Evolutionary conservation across 306 rosid genomes (phyloP), one percentile per base, ranked within the genome.

Genomic region (Mimosa pudica): DNA sequence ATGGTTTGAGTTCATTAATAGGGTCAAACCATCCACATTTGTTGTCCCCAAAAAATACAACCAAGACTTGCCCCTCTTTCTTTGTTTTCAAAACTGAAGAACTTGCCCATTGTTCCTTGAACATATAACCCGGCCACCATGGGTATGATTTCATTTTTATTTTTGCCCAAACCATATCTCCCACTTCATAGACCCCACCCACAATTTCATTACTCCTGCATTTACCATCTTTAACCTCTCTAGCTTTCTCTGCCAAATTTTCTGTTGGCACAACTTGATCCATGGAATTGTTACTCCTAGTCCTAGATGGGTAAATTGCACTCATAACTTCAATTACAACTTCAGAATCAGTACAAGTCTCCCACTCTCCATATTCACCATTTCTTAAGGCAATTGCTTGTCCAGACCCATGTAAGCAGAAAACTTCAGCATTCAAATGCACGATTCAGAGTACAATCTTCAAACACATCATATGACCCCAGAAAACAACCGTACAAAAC

Each of bases 91-190:
- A 12, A 4, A 78, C 75, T 6, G 58, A 67, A 42, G 35, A 35
- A 45, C 10, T 45, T 54, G 68, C 81, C 48, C 49, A 69, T 7
- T 63, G 60, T 69, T 78, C 36, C 36, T 60, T 60, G 24, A 68
- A 78, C 54, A 69, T 44, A 35, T 68, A 69, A 52, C 68, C 75
- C 13, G 60, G 70, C 76, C 68, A 69, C 81, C 76, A 69, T 3
- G 81, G 69, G 57, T 69, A 16, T 2, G 76, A 69, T 55, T 42
- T 54, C n/a, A 78, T 44, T 55, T 42, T 54, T 10, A 78, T 33
- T 58, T 69, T 78, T 30, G 75, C 76, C 81, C 76, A 78, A 24
- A 78, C 81, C 47, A 78, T 52, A 54, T 69, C 81, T 54, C 81
- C 81, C 46, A 69, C 81, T 46, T 78, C 76, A 78, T 47, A 78